Evolutionary conservation across 1,284 basidiomycete genomes (phyloP).

Genomic region (Wolfiporia cocos): DNA sequence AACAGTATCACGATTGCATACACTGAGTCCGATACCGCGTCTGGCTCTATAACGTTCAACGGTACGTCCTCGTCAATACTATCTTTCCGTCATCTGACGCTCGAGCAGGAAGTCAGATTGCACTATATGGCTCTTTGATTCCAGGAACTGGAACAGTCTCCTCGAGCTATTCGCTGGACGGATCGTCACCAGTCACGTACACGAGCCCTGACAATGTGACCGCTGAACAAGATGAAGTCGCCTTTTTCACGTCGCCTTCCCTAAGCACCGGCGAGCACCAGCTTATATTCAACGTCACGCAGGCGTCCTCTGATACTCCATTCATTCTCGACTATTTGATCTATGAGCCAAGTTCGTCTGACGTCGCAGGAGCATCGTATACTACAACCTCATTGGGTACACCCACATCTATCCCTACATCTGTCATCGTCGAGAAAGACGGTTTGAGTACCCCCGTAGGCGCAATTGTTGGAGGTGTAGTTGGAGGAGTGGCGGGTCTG

Average conservation of each 20-base stretch:
- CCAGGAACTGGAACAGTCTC: neutral
- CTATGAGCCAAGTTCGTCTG: constrained; percentile 4
- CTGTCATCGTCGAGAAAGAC: neutral
- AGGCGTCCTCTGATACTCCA: constrained; percentile 6
- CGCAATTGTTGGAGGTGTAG: constrained; percentile 11
- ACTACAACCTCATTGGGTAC: neutral
- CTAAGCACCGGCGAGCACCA: constrained; percentile 4
- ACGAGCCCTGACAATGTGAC: neutral
- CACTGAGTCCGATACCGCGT: neutral
- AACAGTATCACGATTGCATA: too few relatives aligned
- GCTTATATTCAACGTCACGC: constrained; percentile 10
- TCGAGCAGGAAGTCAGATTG: neutral
- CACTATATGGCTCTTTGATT: neutral
- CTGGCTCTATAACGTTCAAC: neutral
- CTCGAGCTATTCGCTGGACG: constrained; percentile 3
- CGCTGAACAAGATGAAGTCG: neutral
- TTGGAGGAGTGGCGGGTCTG: constrained; percentile 7
- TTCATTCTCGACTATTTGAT: constrained; percentile 13
- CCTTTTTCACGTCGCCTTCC: constrained; percentile 8
- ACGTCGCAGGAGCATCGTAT: neutral
- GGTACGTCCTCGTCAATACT: neutral
- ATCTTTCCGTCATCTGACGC: too few relatives aligned
- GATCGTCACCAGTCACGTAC: neutral
- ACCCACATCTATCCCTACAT: neutral
- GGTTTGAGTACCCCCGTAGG: constrained; percentile 1